Evolutionary conservation across 306 rosid species (phyloP), one percentile per base, ranked within the genome.

Genomic region (Elaeagnus macrophylla): DNA sequence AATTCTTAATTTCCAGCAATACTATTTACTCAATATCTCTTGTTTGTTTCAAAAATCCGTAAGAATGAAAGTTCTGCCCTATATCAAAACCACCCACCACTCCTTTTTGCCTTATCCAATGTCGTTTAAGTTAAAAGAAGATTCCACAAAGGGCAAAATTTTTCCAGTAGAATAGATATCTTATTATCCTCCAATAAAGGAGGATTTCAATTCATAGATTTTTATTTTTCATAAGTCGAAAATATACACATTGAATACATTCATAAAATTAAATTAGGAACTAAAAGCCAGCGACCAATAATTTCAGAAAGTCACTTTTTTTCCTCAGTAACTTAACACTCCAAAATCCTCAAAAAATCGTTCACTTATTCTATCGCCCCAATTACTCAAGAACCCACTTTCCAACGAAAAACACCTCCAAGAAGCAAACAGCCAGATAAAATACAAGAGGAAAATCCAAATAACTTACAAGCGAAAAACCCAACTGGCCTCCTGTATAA

Each of bases 1-100:
- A 74, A 60, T 71, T 73, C 61, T 64, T 56, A 53, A 58, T 48
- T 36, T 49, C 65, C 60, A 62, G 45, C 78, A 72, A 41, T 58
- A 39, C 68, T 74, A 59, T 63, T 53, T 15, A 57, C n/a, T 49
- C 18, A 19, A 54, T 48, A 16, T 61, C n/a, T n/a, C 40, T 6
- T 37, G 8, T 16, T 17, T 32, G 32, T 56, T 53, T 14, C 53
- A 54, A 41, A 52, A n/a, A 15, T 4, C 18, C 17, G 50, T 35
- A 4, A 54, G 40, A 14, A 7, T 3, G 9, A 39, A 12, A 41
- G 20, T 13, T 37, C 58, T 3, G 9, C 46, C 60, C 48, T 43
- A 57, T 0, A 11, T 7, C 10, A 57, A 57, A 7, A 58, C 63
- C 53, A 17, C 13, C 0, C 25, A 39, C 59, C 59, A 16, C 59